Evolutionary conservation across 2,329 filamentous ascomycete genomes (phyloP), one percentile per base, ranked within the genome.

Genomic region (Cryphonectria parasitica): DNA sequence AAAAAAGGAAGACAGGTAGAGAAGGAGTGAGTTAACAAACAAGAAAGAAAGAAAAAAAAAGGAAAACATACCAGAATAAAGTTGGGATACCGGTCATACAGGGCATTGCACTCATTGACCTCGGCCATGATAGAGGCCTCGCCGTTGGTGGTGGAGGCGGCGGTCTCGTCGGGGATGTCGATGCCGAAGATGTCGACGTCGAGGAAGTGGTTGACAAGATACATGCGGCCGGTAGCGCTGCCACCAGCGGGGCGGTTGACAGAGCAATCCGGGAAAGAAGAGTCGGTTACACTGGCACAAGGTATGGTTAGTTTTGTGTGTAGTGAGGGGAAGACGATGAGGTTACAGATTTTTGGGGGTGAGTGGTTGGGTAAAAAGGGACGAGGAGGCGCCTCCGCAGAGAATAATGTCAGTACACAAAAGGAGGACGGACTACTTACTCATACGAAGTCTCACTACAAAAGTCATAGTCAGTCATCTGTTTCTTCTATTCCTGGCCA

Each of bases 361-460:
- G 34, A 34, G 34, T 2, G 3, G 34, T 34, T 34, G 34, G 34
- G 34, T 4, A 34, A 17, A 43, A 6, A 7, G 43, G 5, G 17
- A 7, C 1, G 17, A 8, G 43, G 19, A 45, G 43, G 10, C 10
- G n/a, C 25, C 52, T 56, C 0, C 15, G 4, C 56, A 28, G 43
- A 25, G 7, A 31, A 22, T 45, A 22, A 17, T 7, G 4, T 22
- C 8, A 39, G 6, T 1, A 45, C 19, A 19, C 19, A 45, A 22
- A 22, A 22, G 19, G 3, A 19, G 6, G 45, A 34, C 34, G 45
- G 7, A 34, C 34, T 34, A 34, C 69, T 54, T 69, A 71, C 69
- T 92, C 89, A 80, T 87, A 95, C 0, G 87, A 84, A 52, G 91
- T 95, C 78, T 96, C 92, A 43, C 69, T 71, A 28, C 11, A 10